Evolutionary conservation across 192 early-diverging fungal genomes (phyloP).

Genomic region (Mortierella claussenii): DNA sequence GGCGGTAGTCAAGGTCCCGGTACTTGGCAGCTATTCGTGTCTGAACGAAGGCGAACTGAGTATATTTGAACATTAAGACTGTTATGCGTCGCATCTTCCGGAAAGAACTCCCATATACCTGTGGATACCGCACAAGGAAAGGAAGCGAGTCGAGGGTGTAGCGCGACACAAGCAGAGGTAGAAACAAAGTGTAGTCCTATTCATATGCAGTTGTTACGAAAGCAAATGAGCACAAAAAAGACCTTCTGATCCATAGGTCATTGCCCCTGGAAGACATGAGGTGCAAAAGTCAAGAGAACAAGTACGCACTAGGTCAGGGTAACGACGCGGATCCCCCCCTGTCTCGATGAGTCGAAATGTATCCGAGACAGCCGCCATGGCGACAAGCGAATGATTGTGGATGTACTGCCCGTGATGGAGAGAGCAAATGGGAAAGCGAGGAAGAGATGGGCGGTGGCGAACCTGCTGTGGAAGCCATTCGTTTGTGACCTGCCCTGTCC

Average conservation of each 20-base stretch:
- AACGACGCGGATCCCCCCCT: constrained; percentile 37
- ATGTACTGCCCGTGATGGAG: no score
- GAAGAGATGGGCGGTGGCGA: neutral
- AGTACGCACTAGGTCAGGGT: constrained; percentile 20
- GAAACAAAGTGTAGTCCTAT: constrained; percentile 34
- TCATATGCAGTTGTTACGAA: no score
- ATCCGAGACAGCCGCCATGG: constrained; percentile 19
- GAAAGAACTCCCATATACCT: constrained; percentile 13
- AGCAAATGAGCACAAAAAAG: neutral
- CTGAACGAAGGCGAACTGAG: neutral
- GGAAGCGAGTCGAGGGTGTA: constrained; percentile 16
- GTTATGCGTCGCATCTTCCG: no score
- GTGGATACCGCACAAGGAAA: constrained; percentile 27
- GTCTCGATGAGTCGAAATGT: constrained; percentile 44
- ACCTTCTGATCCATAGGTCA: neutral
- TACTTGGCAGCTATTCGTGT: constrained; percentile 18
- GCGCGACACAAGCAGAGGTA: constrained; percentile 29
- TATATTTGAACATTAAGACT: neutral
- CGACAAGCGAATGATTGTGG: neutral
- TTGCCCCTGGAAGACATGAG: neutral
- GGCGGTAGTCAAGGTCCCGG: constrained; percentile 26
- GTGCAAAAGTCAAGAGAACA: neutral
- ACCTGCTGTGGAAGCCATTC: no score
- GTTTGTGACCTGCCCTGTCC: no score
- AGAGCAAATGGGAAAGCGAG: neutral